phyloP scores from a whole-genome alignment of 2,329 filamentous ascomycete genomes.

The Clonostachys sp. region DNA sequence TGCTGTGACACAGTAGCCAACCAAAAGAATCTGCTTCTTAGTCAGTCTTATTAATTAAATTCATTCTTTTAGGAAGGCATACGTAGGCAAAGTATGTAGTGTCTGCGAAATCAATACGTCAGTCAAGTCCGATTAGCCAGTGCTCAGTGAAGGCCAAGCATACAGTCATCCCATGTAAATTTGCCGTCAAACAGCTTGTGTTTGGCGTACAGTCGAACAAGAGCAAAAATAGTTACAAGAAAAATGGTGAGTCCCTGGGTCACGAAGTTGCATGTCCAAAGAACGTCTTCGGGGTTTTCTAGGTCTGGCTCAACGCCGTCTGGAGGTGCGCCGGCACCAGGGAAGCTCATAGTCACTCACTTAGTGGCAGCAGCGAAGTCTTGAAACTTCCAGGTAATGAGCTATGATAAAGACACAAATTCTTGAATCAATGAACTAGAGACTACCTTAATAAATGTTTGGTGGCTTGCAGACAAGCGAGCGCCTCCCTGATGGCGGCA shows the following conservation, averaged over 20 bases:
- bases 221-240: constrained; percentile 15
- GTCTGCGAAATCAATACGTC: constrained; percentile 3
- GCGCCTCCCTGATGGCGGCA: too few species aligned
- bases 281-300: constrained; percentile 14
- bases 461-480: too few species aligned
- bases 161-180: constrained; percentile 17
- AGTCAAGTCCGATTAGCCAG: neutral
- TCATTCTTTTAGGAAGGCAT: neutral
- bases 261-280: constrained; percentile 16
- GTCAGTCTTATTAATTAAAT: neutral
- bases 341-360: constrained; percentile 5
- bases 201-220: constrained; percentile 16
- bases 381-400: too few species aligned
- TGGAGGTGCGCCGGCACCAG: constrained; percentile 14
- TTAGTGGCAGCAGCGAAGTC: too few species aligned
- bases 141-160: constrained; percentile 1
- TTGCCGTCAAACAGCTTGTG: constrained; percentile 6
- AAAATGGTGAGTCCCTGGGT: constrained; percentile 18
- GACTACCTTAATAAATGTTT: too few species aligned
- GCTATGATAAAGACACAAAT: too few species aligned
- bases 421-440: too few species aligned
- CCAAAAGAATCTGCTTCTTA: constrained; percentile 12
- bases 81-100: constrained; percentile 11
- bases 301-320: constrained; percentile 14
- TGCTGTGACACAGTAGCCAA: constrained; percentile 16